These are phyloP conservation scores for Diddensiella transvaalensis DNA, from an alignment of 805 yeast genomes.

Conservation along the genomic window DNA sequence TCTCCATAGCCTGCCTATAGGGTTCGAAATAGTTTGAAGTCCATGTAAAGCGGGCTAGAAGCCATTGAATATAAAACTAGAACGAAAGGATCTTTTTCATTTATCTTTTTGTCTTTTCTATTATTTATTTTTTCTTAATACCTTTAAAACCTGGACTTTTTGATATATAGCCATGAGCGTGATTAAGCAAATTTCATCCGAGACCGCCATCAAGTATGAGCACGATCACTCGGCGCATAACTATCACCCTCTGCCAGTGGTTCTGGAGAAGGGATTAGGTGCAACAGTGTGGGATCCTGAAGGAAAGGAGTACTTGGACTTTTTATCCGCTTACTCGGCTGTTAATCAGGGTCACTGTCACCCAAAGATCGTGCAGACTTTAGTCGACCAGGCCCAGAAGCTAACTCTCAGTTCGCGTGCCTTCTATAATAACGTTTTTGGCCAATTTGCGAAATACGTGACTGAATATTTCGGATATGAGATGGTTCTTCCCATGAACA, in stretches of 20 bases:
- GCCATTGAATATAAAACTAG: no score
- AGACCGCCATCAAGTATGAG: constrained; percentile 65
- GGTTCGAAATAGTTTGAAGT: neutral
- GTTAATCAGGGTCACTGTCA: constrained; percentile 98
- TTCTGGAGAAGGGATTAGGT: constrained; percentile 79
- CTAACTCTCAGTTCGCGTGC: constrained; percentile 90
- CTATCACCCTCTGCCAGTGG: constrained; percentile 96
- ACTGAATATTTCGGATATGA: constrained; percentile 90
- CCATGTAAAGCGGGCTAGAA: neutral
- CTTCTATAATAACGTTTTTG: constrained; percentile 84
- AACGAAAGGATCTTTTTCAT: no score
- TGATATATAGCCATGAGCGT: neutral
- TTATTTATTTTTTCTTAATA: no score
- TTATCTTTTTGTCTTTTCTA: no score
- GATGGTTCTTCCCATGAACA: constrained; percentile 94
- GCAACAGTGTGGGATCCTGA: constrained; percentile 99
- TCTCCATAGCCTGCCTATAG: neutral
- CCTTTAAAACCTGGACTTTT: no score
- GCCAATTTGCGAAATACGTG: constrained; percentile 78
- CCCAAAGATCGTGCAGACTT: constrained; percentile 82
- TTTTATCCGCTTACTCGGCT: constrained; percentile 92
- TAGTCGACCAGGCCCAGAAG: constrained; percentile 78
- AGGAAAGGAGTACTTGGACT: constrained; percentile 89
- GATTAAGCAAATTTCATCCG: constrained; percentile 50
- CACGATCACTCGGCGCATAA: constrained; percentile 87